A percentile compares a stretch with the other conserved stretches of the same genome.
These are phyloP conservation scores for Tanacetum coccineum DNA, from an alignment of 129 eudicot genomes.

Conservation along the genomic window DNA sequence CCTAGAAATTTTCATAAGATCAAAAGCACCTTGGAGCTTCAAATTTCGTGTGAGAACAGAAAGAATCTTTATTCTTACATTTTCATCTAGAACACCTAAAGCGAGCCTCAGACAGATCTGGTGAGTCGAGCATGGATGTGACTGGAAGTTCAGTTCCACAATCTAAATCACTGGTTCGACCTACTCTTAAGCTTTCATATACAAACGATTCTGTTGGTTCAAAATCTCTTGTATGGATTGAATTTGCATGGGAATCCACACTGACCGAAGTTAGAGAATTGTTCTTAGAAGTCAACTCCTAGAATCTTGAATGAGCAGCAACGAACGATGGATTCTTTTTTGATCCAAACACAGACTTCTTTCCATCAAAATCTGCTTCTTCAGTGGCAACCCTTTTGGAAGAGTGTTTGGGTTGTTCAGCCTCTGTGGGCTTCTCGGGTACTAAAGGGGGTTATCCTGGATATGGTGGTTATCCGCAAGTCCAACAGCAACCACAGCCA, in stretches of 20 bases:
- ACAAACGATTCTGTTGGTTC: conserved; percentile 28
- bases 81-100: conserved; percentile 74
- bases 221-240: conserved; percentile 9
- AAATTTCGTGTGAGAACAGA: conserved; percentile 42
- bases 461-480: no score
- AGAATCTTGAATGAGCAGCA: conserved; percentile 76
- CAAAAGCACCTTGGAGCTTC: conserved; percentile 57
- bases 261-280: background rate
- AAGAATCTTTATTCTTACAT: conserved; percentile 63
- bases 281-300: conserved; percentile 48
- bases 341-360: conserved; percentile 42
- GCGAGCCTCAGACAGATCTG: conserved; percentile 55
- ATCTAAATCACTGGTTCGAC: conserved; percentile 51
- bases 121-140: conserved; percentile 81
- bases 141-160: conserved; percentile 90
- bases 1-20: conserved; percentile 49
- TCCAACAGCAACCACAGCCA: no score
- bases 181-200: conserved; percentile 35
- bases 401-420: conserved; percentile 35
- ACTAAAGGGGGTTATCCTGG: no score
- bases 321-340: conserved; percentile 64
- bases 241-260: conserved; percentile 29
- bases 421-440: conserved; percentile 27
- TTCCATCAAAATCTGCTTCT: conserved; percentile 50
- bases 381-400: conserved; percentile 40